phyloP scores from a whole-genome alignment of 2,329 filamentous ascomycete genomes.

The Fusarium aywerte region DNA sequence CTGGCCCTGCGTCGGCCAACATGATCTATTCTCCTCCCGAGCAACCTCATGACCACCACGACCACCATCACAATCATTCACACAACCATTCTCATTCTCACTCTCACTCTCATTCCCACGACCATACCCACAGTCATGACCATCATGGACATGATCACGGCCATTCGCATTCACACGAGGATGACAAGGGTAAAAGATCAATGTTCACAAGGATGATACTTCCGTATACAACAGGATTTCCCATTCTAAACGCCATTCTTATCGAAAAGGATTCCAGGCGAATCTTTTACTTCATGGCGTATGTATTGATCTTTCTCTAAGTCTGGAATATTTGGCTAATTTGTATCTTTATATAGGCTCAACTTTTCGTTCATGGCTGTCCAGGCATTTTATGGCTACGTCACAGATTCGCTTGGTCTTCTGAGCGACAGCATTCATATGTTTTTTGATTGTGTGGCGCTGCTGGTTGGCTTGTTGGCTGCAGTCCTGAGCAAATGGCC shows the following conservation, averaged over 20 bases:
- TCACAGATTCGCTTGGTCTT: constrained; percentile 93
- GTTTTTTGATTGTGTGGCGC: constrained; percentile 97
- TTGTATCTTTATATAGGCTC: constrained; percentile 64
- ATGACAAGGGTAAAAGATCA: constrained; percentile 66
- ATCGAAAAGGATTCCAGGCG: constrained; percentile 91
- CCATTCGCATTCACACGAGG: constrained; percentile 50
- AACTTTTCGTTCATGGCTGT: constrained; percentile 96
- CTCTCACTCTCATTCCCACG: constrained; percentile 28
- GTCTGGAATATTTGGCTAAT: constrained; percentile 32
- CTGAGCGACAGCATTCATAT: constrained; percentile 98
- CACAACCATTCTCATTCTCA: constrained; percentile 46
- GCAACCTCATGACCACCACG: constrained; percentile 47
- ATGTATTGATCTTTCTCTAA: constrained; percentile 49
- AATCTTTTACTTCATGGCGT: constrained; percentile 98
- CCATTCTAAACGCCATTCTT: constrained; percentile 85
- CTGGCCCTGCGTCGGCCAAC: constrained; percentile 44
- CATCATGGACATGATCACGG: constrained; percentile 46
- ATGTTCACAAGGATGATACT: constrained; percentile 78
- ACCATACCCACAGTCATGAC: constrained; percentile 27
- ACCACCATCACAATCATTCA: constrained; percentile 43
- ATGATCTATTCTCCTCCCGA: constrained; percentile 47
- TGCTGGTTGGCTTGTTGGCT: constrained; percentile 89
- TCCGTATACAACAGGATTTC: constrained; percentile 74
- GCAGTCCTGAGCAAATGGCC: constrained; percentile 98
- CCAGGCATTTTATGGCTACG: constrained; percentile 92